phyloP scores from a whole-genome alignment of 306 rosid genomes.

The Senna tora region DNA sequence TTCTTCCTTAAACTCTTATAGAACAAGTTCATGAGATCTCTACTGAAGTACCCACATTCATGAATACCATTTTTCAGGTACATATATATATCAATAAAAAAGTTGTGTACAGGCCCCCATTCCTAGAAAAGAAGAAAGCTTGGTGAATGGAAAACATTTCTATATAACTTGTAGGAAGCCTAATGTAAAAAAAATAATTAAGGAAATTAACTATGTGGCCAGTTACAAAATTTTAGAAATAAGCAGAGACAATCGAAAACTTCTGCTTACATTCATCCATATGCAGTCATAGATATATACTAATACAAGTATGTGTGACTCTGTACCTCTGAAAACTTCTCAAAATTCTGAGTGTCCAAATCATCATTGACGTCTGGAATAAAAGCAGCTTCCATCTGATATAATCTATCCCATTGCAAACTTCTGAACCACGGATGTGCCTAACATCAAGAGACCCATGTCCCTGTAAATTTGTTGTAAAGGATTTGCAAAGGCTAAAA shows the following conservation, averaged over 20 bases:
- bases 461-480: background rate
- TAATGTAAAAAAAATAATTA: no score
- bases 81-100: no score
- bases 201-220: background rate
- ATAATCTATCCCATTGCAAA: constrained; percentile 73
- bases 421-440: constrained; percentile 91
- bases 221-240: background rate
- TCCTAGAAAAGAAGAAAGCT: background rate
- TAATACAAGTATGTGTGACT: background rate
- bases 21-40: background rate
- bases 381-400: constrained; percentile 89
- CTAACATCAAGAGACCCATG: constrained; percentile 43
- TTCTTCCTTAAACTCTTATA: background rate
- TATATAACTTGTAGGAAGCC: background rate
- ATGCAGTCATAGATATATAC: no score
- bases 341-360: constrained; percentile 88
- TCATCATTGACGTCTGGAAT: constrained; percentile 86
- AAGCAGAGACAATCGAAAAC: background rate
- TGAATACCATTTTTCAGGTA: background rate
- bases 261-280: no score
- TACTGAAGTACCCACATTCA: background rate
- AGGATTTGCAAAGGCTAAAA: background rate
- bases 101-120: background rate
- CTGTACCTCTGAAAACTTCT: constrained; percentile 82
- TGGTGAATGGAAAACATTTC: background rate